phyloP scores from a whole-genome alignment of 2,329 filamentous ascomycete species.

The Fusarium sp. region DNA sequence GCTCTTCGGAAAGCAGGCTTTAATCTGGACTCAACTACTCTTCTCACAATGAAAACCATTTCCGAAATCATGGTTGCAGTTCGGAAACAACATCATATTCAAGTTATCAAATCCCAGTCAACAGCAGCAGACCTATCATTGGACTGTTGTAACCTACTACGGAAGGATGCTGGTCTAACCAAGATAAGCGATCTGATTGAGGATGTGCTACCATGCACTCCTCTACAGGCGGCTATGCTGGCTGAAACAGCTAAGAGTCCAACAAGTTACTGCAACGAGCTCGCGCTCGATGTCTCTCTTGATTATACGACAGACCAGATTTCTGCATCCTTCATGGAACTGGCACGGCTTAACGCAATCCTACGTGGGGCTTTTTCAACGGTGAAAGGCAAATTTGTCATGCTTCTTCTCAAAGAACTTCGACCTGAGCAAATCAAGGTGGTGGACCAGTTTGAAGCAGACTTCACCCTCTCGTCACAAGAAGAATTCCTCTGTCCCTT shows the following conservation, averaged over 20 bases:
- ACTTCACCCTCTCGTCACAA: slow-evolving; percentile 54
- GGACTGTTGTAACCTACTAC: slow-evolving; percentile 31
- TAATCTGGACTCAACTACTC: slow-evolving; percentile 65
- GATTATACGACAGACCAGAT: slow-evolving; percentile 54
- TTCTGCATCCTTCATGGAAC: slow-evolving; percentile 57
- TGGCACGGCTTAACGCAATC: slow-evolving; percentile 70
- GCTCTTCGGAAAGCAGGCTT: slow-evolving; percentile 68
- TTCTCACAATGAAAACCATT: slow-evolving; percentile 67
- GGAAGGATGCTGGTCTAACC: slow-evolving; percentile 25
- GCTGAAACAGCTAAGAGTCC: slow-evolving; percentile 72
- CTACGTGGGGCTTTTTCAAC: slow-evolving; percentile 78
- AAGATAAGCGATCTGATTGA: slow-evolving; percentile 48
- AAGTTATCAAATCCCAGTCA: background rate
- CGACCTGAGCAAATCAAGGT: slow-evolving; percentile 55
- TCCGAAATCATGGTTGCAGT: slow-evolving; percentile 43
- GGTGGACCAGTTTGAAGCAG: slow-evolving; percentile 52
- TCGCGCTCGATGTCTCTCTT: slow-evolving; percentile 69
- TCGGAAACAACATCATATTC: slow-evolving; percentile 10
- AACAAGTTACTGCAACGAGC: slow-evolving; percentile 79
- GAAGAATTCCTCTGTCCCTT: slow-evolving; percentile 67
- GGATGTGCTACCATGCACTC: slow-evolving; percentile 71
- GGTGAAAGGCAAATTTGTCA: slow-evolving; percentile 53
- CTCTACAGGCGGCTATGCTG: slow-evolving; percentile 83
- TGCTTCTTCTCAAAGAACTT: slow-evolving; percentile 69
- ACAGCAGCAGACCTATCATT: slow-evolving; percentile 29